These are phyloP conservation scores for Botryotinia globosa DNA, from an alignment of 2,329 filamentous ascomycete species.

Conservation along the genomic window DNA sequence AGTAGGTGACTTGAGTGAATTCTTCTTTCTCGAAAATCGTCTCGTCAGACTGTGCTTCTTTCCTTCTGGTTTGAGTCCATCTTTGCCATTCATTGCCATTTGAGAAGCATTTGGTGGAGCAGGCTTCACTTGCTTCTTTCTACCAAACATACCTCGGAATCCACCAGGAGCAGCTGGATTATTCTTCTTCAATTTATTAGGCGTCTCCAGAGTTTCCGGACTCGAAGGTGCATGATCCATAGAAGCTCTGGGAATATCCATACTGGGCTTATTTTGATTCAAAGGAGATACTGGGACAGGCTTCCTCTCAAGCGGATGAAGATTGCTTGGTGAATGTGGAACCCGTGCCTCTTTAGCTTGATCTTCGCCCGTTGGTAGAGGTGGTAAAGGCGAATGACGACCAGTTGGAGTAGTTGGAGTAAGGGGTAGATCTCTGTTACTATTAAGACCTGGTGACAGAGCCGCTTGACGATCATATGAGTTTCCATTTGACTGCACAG, in stretches of 20 bases:
- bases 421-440: conserved; percentile 37
- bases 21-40: conserved; percentile 44
- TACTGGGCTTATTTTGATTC: conserved; percentile 25
- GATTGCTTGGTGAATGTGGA: conserved; percentile 26
- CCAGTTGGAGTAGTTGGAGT: conserved; percentile 40
- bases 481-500: conserved; percentile 44
- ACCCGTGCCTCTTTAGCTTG: conserved; percentile 41
- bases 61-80: conserved; percentile 34
- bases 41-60: conserved; percentile 36
- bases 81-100: conserved; percentile 37
- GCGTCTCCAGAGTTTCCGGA: conserved; percentile 46
- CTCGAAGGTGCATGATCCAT: conserved; percentile 37
- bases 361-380: conserved; percentile 24
- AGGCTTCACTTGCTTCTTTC: conserved; percentile 45
- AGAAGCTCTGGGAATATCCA: conserved; percentile 30
- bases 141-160: conserved; percentile 64
- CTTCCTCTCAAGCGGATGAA: conserved; percentile 26
- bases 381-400: conserved; percentile 24
- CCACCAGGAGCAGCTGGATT: conserved; percentile 41
- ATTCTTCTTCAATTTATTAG: conserved; percentile 56
- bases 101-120: conserved; percentile 22
- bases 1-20: conserved; percentile 26
- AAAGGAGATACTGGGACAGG: conserved; percentile 24
- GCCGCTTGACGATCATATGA: conserved; percentile 30
- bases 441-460: conserved; percentile 21